These are phyloP conservation scores for Saururus chinensis DNA, from an alignment of 164 flowering plant genomes.

Conservation along the genomic window DNA sequence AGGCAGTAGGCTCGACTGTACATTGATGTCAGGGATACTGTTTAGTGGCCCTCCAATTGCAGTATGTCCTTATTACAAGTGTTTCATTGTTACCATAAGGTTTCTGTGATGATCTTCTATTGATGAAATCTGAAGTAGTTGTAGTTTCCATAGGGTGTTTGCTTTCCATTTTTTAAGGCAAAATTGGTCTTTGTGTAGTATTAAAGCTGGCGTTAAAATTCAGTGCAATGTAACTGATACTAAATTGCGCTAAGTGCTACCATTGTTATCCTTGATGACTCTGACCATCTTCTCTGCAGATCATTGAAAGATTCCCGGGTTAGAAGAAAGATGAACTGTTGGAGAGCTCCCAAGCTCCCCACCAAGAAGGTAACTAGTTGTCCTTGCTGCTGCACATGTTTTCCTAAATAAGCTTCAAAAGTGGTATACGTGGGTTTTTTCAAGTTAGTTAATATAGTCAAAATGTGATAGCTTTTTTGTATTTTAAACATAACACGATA, in stretches of 20 bases:
- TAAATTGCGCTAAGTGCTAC: not conserved
- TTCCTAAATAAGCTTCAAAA: not conserved
- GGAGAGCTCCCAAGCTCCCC: slow-evolving; percentile 42
- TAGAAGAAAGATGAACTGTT: slow-evolving; percentile 32
- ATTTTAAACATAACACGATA: not conserved
- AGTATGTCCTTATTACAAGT: no score
- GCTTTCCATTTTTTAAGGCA: not conserved
- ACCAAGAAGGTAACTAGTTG: slow-evolving; percentile 30
- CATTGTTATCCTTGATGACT: not conserved
- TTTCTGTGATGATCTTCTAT: no score
- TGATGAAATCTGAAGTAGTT: no score
- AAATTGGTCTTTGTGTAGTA: not conserved
- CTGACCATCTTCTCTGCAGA: slow-evolving; percentile 19
- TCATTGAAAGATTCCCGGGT: slow-evolving; percentile 15
- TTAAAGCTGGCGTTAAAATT: not conserved
- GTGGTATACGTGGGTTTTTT: no score
- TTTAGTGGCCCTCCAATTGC: no score
- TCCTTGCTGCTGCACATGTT: not conserved
- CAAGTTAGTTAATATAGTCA: not conserved
- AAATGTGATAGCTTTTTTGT: not conserved
- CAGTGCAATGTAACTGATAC: not conserved
- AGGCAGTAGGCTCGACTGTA: no score
- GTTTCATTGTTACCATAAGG: no score
- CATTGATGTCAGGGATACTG: no score
- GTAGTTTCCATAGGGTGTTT: no score